Conservation (phyloP, 495 filamentous ascomycete genomes). For the Penicillium chermesinum region DNA sequence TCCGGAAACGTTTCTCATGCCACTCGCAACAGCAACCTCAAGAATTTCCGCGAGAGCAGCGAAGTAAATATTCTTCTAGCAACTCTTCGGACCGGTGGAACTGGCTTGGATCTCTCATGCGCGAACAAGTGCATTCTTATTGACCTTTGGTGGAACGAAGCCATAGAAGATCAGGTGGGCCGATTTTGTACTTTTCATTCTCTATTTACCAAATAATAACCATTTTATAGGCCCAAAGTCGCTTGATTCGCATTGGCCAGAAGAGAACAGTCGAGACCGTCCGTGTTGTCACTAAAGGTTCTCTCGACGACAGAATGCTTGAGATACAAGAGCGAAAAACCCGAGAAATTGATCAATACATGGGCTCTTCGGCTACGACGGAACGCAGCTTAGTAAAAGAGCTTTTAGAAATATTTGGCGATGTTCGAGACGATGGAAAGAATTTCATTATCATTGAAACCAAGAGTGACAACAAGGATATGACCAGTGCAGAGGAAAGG, state of each 20-base stretch:
- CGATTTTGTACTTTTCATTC: too few species aligned
- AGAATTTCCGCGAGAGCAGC: background rate
- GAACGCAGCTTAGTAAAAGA: too few species aligned
- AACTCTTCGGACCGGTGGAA: background rate
- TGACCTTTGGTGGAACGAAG: background rate
- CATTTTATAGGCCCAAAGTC: background rate
- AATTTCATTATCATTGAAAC: too few species aligned
- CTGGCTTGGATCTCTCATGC: background rate
- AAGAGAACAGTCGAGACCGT: background rate
- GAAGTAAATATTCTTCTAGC: background rate
- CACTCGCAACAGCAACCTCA: background rate
- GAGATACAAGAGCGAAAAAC: background rate
- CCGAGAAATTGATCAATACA: background rate
- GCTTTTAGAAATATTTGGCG: too few species aligned
- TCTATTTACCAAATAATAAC: too few species aligned
- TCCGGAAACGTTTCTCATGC: background rate
- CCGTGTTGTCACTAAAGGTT: background rate
- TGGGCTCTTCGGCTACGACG: too few species aligned
- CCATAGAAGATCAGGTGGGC: background rate
- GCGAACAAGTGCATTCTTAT: background rate
- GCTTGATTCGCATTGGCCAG: background rate
- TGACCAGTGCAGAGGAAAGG: too few species aligned
- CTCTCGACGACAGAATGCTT: background rate
- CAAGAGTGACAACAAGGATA: too few species aligned
- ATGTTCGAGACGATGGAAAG: too few species aligned